Conservation (phyloP, 2,329 filamentous ascomycete genomes). For the Dryadomyces quercivorus region DNA sequence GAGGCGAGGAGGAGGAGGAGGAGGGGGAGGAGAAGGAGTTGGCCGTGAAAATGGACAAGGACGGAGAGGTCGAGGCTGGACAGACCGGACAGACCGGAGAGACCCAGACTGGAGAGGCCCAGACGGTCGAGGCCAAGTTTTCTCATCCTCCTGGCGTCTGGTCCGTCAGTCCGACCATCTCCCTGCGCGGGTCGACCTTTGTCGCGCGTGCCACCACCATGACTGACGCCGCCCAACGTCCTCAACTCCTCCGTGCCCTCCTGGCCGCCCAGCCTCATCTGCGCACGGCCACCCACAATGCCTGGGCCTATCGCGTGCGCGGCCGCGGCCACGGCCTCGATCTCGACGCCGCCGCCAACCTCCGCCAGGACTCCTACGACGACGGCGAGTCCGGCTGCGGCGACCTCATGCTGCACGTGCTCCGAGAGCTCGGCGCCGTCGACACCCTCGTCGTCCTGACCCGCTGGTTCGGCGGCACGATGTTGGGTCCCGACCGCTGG, state of each 20-base stretch:
- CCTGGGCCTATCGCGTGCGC: constrained; percentile 37
- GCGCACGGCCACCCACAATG: constrained; percentile 45
- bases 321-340: constrained; percentile 8
- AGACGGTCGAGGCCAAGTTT: neutral
- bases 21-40: constrained; percentile 4
- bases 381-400: constrained; percentile 51
- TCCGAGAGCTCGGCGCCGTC: constrained; percentile 36
- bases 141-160: constrained; percentile 21
- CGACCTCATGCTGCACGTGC: constrained; percentile 39
- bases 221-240: constrained; percentile 26
- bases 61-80: constrained; percentile 1
- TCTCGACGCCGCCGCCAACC: constrained; percentile 18
- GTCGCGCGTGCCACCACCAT: constrained; percentile 38
- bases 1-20: constrained; percentile 24
- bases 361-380: constrained; percentile 40
- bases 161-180: constrained; percentile 38
- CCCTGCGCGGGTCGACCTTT: constrained; percentile 43
- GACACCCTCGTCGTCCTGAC: constrained; percentile 46
- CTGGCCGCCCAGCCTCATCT: constrained; percentile 36
- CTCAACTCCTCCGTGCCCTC: constrained; percentile 32
- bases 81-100: neutral
- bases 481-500: constrained; percentile 51
- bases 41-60: constrained; percentile 1
- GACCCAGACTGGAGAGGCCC: too few relatives aligned
- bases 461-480: constrained; percentile 49